A percentile compares a stretch with the other conserved stretches of the same genome.
phyloP scores from a whole-genome alignment of 768 basidiomycete genomes.

The Xerocomellus amylosporus region DNA sequence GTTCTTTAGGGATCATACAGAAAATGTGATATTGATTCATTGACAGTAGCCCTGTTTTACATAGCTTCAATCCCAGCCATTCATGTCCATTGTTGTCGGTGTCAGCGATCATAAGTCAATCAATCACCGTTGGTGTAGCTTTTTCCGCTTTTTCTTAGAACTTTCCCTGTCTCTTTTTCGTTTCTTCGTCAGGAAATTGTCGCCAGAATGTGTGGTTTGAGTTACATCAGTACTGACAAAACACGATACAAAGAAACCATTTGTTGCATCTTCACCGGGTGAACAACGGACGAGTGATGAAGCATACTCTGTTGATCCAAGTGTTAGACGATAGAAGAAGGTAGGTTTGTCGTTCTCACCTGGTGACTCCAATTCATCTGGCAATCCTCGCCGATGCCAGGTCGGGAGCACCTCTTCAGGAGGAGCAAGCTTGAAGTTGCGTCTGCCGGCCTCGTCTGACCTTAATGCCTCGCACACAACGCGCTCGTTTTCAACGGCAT shows the following conservation, averaged over 20 bases:
- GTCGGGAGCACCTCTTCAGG: conserved; percentile 64
- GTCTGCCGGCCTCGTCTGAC: conserved; percentile 62
- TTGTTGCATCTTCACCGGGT: conserved; percentile 82
- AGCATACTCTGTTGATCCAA: conserved; percentile 47
- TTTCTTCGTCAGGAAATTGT: conserved; percentile 17
- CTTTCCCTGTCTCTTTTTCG: conserved; percentile 24
- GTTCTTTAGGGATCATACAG: conserved; percentile 31
- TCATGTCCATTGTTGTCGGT: conserved; percentile 5
- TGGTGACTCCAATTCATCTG: conserved; percentile 56
- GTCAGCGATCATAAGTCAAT: not conserved
- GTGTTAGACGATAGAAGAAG: not conserved
- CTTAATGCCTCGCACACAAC: conserved; percentile 76
- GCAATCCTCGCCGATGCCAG: conserved; percentile 80
- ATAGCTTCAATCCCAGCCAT: conserved; percentile 16
- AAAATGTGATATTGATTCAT: conserved; percentile 31
- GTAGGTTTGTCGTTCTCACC: conserved; percentile 35
- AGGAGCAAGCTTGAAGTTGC: conserved; percentile 67
- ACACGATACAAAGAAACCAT: conserved; percentile 98
- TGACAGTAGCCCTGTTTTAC: conserved; percentile 26
- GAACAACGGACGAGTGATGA: conserved; percentile 67
- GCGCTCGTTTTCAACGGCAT: conserved; percentile 88
- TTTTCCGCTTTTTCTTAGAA: conserved; percentile 20
- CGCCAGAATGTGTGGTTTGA: not conserved
- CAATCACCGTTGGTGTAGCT: conserved; percentile 12
- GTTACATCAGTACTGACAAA: conserved; percentile 45